Evolutionary conservation across 2,329 filamentous ascomycete species (phyloP), one percentile per base, ranked within the genome.

Genomic region (Colletotrichum musicola): DNA sequence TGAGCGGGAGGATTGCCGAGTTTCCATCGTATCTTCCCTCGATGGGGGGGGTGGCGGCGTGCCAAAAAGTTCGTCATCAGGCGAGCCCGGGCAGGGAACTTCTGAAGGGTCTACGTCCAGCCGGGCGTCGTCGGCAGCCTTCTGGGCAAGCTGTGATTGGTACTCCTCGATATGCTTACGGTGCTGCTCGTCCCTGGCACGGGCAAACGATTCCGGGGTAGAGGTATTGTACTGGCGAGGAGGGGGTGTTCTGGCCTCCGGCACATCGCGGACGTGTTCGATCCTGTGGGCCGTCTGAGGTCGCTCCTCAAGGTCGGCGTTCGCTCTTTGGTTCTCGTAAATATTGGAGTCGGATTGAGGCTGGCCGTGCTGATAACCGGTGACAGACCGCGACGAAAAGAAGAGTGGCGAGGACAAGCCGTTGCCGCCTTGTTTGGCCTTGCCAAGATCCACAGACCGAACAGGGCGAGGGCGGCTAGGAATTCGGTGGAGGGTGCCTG

Each of bases 401-500:
- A 83, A 75, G 14, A 79, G 73, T 1, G 82, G 81, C 10, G 81
- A 80, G 4, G 79, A 72, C 10, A 81, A 67, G 4, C 75, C 72
- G 44, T 71, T 72, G 35, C 76, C 72, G 18, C 74, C 72, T 16
- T 72, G 74, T 42, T 73, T 73, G 13, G 74, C 71, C 53, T 75
- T 77, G 35, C 75, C 77, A 4, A 81, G 68, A 40, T 85, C 83
- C 6, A 81, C 76, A 0, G 86, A 86, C 38, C 81, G 79, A 55
- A 85, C 81, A 16, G 85, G 81, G 12, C 84, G 83, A 9, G 78
- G 84, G 72, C 76, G 30, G 42, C 54, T 72, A 70, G 58, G 69
- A 35, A 44, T 56, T 77, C 77, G 81, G 74, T 83, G 89, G 72
- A 84, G 84, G 77, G 76, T 89, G 65, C 92, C 92, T 4, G 90